A percentile compares a stretch with the other conserved stretches of the same genome.
Conservation (phyloP, 1,139 yeast species). For the Geotrichum fermentans region DNA sequence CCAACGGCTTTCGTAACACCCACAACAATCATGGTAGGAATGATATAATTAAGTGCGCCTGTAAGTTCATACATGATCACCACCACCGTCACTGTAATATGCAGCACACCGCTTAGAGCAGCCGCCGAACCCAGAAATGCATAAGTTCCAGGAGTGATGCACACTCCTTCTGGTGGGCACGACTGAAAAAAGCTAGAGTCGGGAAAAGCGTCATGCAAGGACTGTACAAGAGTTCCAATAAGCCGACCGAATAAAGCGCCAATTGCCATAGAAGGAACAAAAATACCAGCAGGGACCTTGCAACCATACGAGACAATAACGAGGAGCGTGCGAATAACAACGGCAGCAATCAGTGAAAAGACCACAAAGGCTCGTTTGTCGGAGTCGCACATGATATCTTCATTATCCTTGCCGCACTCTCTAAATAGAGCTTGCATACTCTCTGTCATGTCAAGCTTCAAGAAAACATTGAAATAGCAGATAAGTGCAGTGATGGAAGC, state of each 20-base stretch:
- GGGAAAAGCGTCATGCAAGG: slow-evolving; percentile 45
- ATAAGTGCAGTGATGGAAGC: slow-evolving; percentile 68
- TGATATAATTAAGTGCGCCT: slow-evolving; percentile 84
- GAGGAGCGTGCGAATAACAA: slow-evolving; percentile 61
- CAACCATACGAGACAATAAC: slow-evolving; percentile 86
- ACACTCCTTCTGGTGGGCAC: slow-evolving; percentile 44
- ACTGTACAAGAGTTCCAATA: slow-evolving; percentile 64
- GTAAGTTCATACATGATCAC: slow-evolving; percentile 96
- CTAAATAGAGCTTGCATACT: slow-evolving; percentile 85
- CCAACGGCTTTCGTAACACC: slow-evolving; percentile 79
- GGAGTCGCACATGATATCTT: slow-evolving; percentile 28
- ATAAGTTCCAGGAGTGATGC: slow-evolving; percentile 91
- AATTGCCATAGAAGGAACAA: slow-evolving; percentile 95
- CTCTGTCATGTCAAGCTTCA: slow-evolving; percentile 89
- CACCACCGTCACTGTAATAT: slow-evolving; percentile 89
- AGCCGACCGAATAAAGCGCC: slow-evolving; percentile 94
- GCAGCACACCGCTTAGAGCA: slow-evolving; percentile 89
- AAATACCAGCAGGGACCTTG: slow-evolving; percentile 91
- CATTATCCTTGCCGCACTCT: slow-evolving; percentile 56
- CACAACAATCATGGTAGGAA: slow-evolving; percentile 95
- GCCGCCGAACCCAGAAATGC: slow-evolving; percentile 97
- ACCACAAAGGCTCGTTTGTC: slow-evolving; percentile 36
- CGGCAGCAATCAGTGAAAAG: slow-evolving; percentile 62
- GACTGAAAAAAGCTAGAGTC: slow-evolving; percentile 45
- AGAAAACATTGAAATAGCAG: slow-evolving; percentile 78